These are phyloP conservation scores for Boletus pseudo-olivaceus DNA, from an alignment of 768 basidiomycete genomes.

Conservation along the genomic window DNA sequence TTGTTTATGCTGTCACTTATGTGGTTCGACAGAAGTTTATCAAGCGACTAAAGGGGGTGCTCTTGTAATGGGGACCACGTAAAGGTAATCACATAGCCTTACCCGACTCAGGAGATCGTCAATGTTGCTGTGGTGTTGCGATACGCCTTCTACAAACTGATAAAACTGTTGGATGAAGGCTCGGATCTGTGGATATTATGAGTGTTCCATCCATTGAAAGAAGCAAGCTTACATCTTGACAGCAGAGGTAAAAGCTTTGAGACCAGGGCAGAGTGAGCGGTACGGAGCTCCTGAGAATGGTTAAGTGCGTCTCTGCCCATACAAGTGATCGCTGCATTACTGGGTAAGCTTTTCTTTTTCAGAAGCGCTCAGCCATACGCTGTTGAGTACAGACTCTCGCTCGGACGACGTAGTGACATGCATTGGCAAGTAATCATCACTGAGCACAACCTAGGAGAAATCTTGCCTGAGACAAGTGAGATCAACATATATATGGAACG, in stretches of 20 bases:
- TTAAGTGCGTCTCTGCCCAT: background rate
- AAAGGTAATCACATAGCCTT: constrained; percentile 5
- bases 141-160: constrained; percentile 92
- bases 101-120: constrained; percentile 91
- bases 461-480: background rate
- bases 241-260: constrained; percentile 90
- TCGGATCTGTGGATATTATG: constrained; percentile 55
- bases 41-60: constrained; percentile 61
- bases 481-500: constrained; percentile 16
- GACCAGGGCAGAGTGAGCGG: constrained; percentile 91
- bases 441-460: constrained; percentile 61
- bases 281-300: constrained; percentile 47
- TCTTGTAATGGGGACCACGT: constrained; percentile 1
- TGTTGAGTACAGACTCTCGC: constrained; percentile 68
- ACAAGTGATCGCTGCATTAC: constrained; percentile 33
- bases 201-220: background rate
- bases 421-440: constrained; percentile 92
- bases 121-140: constrained; percentile 86
- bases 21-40: constrained; percentile 71
- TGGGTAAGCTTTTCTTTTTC: constrained; percentile 58
- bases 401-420: constrained; percentile 58
- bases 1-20: constrained; percentile 75
- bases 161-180: constrained; percentile 93
- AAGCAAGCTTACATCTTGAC: constrained; percentile 63
- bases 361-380: constrained; percentile 75